phyloP scores from a whole-genome alignment of 495 filamentous ascomycete genomes.

The Penicillium bovifimosum region DNA sequence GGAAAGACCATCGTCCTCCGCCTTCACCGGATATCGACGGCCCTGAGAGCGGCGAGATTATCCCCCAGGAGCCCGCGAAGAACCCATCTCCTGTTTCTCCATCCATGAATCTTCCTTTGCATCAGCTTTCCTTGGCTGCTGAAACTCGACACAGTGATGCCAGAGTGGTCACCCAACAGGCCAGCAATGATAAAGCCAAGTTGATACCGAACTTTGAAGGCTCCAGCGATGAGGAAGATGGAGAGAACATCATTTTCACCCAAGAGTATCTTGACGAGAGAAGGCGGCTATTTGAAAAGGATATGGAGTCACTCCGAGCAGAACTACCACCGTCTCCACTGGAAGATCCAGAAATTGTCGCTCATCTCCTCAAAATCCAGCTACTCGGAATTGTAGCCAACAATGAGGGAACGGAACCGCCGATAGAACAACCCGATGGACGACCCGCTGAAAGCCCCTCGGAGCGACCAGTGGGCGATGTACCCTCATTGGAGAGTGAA shows the following conservation, averaged over 20 bases:
- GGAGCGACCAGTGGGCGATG: neutral
- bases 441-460: neutral
- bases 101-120: slow-evolving; percentile 16
- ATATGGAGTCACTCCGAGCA: slow-evolving; percentile 39
- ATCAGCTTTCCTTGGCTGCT: slow-evolving; percentile 5
- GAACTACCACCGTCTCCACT: slow-evolving; percentile 42
- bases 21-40: slow-evolving; percentile 4
- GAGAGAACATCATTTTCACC: slow-evolving; percentile 42
- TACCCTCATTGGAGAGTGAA: slow-evolving; percentile 15
- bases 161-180: slow-evolving; percentile 9
- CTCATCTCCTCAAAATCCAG: slow-evolving; percentile 42
- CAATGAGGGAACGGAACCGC: slow-evolving; percentile 15
- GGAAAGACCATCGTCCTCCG: slow-evolving; percentile 9
- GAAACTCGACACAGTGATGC: slow-evolving; percentile 6
- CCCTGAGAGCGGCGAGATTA: slow-evolving; percentile 1
- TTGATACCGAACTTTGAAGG: slow-evolving; percentile 31
- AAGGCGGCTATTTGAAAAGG: slow-evolving; percentile 43
- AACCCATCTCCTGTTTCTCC: slow-evolving; percentile 6
- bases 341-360: slow-evolving; percentile 41
- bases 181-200: neutral
- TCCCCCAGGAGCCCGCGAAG: neutral
- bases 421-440: neutral
- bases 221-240: slow-evolving; percentile 43
- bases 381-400: slow-evolving; percentile 39
- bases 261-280: slow-evolving; percentile 48